phyloP scores from a whole-genome alignment of 352 stramenopile species.

The Poterioochromonas sp. region DNA sequence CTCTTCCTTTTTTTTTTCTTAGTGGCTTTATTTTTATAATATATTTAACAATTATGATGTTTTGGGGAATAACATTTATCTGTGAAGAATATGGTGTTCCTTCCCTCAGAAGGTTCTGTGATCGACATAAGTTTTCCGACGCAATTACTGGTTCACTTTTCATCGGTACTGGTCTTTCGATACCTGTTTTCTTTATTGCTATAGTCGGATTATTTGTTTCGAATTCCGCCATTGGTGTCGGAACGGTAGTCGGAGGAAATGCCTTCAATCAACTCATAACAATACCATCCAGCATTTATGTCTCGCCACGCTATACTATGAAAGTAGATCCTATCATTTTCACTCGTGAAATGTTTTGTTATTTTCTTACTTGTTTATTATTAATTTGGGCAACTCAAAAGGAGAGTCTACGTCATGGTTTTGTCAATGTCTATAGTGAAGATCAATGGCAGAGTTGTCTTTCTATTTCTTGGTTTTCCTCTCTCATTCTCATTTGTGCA shows the following conservation, averaged over 20 bases:
- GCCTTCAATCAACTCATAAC: constrained; percentile 12
- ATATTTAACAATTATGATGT: not conserved
- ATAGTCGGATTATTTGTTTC: constrained; percentile 8
- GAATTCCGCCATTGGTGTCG: constrained; percentile 15
- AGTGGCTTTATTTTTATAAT: constrained; percentile 11
- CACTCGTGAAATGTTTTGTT: not conserved
- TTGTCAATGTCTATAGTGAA: not conserved
- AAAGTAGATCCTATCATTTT: not conserved
- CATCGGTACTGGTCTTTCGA: not conserved
- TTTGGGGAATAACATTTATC: constrained; percentile 11
- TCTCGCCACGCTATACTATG: not conserved
- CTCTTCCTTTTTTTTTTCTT: too few species aligned
- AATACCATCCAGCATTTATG: not conserved
- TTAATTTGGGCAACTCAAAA: not conserved
- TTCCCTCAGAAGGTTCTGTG: not conserved
- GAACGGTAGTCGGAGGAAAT: not conserved
- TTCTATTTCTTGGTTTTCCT: not conserved
- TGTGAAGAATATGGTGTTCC: constrained; percentile 30
- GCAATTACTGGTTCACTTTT: not conserved
- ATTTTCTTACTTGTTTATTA: constrained; percentile 14
- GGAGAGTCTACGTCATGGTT: not conserved
- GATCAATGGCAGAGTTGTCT: constrained; percentile 16
- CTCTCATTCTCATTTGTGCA: not conserved
- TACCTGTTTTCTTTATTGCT: constrained; percentile 8
- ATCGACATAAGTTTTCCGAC: not conserved